Evolutionary conservation across 192 early-diverging fungal genomes (phyloP), one percentile per base, ranked within the genome.

Genomic region (Podila verticillata): DNA sequence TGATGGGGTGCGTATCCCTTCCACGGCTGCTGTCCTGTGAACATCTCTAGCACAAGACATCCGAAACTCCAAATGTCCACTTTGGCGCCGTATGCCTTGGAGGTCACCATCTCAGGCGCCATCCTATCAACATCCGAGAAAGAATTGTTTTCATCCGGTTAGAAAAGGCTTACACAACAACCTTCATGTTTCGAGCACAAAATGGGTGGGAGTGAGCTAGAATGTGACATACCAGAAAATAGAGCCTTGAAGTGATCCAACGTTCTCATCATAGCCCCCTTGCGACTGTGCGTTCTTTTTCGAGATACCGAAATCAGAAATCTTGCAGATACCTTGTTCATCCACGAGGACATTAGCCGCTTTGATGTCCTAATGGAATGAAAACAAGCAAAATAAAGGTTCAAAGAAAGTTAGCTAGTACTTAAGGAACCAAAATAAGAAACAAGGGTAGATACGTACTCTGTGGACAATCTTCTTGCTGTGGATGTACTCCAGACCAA

Each of bases 221-320:
- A n/a, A n/a, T n/a, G 24, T 7, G 5, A 24, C 20, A 10, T 36
- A 79, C 75, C 95, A 98, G 32, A 92, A 94, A 12, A 97, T 88
- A 0, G 96, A 91, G 13, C 95, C 95, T 66, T 92, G 87, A 19
- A 95, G 72, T 1, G 89, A 87, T 57, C 78, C 80, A 30, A 79
- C 66, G 54, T 77, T 68, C 20, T 84, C 70, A 19, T 66, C 73
- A 34, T 74, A 75, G 39, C 70, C 68, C 28, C 71, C 67, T 30
- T 72, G 73, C 39, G 56, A 61, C 49, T 65, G 65, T 5, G 80
- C 89, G 64, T 87, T 93, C 68, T 91, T 86, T 69, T 95, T 97
- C 34, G 96, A 97, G 20, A 98, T 92, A 17, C 97, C 97, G 88
- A 99, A 99, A 80, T 99, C 97, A 19, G 94, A 94, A 31, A 99